phyloP scores from a whole-genome alignment of 306 rosid species.

The Myrica gale region DNA sequence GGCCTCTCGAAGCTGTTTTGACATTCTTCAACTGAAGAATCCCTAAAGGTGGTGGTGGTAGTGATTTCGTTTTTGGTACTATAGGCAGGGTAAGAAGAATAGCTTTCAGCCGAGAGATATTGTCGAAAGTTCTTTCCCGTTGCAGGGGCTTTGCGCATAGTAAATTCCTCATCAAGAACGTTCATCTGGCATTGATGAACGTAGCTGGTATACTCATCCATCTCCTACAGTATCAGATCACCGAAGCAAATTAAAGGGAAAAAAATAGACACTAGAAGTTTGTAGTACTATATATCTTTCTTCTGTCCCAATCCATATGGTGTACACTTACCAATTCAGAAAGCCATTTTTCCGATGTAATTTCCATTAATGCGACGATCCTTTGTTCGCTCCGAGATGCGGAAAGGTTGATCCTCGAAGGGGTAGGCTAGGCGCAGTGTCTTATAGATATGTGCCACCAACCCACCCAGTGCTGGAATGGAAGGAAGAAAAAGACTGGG shows the following conservation, averaged over 20 bases:
- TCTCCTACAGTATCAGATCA: slow-evolving; percentile 33
- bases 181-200: slow-evolving; percentile 32
- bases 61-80: slow-evolving; percentile 23
- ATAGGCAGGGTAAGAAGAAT: slow-evolving; percentile 30
- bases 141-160: too few species aligned
- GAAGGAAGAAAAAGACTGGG: too few species aligned
- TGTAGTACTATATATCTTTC: neutral
- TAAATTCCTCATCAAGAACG: slow-evolving; percentile 31
- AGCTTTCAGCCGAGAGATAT: slow-evolving; percentile 40
- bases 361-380: slow-evolving; percentile 30
- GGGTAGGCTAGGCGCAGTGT: neutral
- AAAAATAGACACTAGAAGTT: too few species aligned
- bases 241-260: neutral
- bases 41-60: slow-evolving; percentile 18
- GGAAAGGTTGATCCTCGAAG: neutral
- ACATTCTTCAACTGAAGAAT: slow-evolving; percentile 35
- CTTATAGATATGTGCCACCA: neutral
- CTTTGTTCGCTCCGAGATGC: neutral
- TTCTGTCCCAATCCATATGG: neutral
- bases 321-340: slow-evolving; percentile 52
- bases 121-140: slow-evolving; percentile 28
- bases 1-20: slow-evolving; percentile 37
- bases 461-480: too few species aligned
- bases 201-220: slow-evolving; percentile 46
- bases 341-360: slow-evolving; percentile 42